Base-by-base conservation (phyloP, 2,329 filamentous ascomycete species). In the Beauveria sp. region DNA sequence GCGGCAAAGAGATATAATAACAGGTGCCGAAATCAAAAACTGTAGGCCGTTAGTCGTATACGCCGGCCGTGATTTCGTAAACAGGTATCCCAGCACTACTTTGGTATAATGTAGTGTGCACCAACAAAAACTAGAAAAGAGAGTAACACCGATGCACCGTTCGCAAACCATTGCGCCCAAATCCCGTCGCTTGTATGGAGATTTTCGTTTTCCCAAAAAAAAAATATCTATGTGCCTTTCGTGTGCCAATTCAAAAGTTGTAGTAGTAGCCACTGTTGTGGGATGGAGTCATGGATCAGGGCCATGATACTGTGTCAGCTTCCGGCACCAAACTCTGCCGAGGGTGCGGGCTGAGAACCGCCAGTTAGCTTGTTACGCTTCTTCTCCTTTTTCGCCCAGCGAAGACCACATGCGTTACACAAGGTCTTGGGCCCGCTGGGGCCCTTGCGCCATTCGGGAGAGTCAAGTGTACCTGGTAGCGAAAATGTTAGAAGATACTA, bases 371-470 rank as follows among this genome's bases (percentile, higher is more conserved):
- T 71, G 61, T 69, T 70, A 50, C 71, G 74, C 70, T 91, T 93
- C 80, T 95, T 95, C 71, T 95, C 90, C 71, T 90, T 92, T 83
- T 90, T 86, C 18, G 86, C 86, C 86, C 86, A 89, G 58, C 86
- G 79, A 34, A 89, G 77, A 43, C 93, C 93, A 71, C 93, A 98
- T 8, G 93, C 93, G 76, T 98, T 98, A 75, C 93, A 98, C 14
- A 98, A 78, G 9, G 93, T 97, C 75, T 98, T 97, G 1, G 93
- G 93, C 2, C 93, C 93, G 65, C 85, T 91, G 0, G 93, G 93
- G 0, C 93, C 93, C 73, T 96, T 97, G 64, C 93, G 83, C 93
- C 93, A 98, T 78, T 98, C 93, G 0, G 93, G 93, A 18, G 91
- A 96, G 70, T 97, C 93, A 46, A 96, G 81, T 0, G 91, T 97